A percentile compares a stretch with the other conserved stretches of the same genome.
Conservation (phyloP, 768 basidiomycete species). For the Pleurotus sapidus region DNA sequence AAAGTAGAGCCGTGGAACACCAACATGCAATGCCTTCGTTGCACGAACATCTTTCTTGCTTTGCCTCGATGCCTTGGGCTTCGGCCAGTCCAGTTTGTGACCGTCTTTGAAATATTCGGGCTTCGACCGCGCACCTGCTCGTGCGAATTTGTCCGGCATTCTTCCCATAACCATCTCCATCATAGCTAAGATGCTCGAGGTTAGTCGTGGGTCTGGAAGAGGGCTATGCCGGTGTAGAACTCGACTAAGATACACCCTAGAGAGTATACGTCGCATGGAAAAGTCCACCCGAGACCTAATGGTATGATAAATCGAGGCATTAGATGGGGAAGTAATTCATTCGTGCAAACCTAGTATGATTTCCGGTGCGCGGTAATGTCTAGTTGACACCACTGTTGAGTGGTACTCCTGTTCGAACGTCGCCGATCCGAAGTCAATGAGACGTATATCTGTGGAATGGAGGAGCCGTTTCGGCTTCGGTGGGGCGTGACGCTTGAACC, state of each 20-base stretch:
- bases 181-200: slow-evolving; percentile 98
- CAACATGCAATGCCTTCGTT: slow-evolving; percentile 73
- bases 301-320: slow-evolving; percentile 13
- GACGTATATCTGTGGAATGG: slow-evolving; percentile 84
- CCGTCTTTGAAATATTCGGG: slow-evolving; percentile 93
- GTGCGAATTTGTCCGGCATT: slow-evolving; percentile 86
- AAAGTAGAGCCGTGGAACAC: slow-evolving; percentile 21
- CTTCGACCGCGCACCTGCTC: slow-evolving; percentile 73
- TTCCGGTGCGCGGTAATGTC: slow-evolving; percentile 98
- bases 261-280: slow-evolving; percentile 97
- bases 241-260: slow-evolving; percentile 98
- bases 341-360: slow-evolving; percentile 83
- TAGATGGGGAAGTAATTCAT: slow-evolving; percentile 5
- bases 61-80: slow-evolving; percentile 81
- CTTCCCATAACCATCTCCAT: slow-evolving; percentile 99
- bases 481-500: slow-evolving; percentile 60
- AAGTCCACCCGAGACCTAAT: slow-evolving; percentile 95
- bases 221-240: slow-evolving; percentile 94
- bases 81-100: slow-evolving; percentile 88
- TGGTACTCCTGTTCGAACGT: slow-evolving; percentile 99
- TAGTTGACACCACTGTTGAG: slow-evolving; percentile 95
- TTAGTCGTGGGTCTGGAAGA: slow-evolving; percentile 99
- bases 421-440: slow-evolving; percentile 98
- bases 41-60: slow-evolving; percentile 93
- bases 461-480: slow-evolving; percentile 72